Evolutionary conservation across 139 green algal species (phyloP).

Genomic region (Gonium pectorale): DNA sequence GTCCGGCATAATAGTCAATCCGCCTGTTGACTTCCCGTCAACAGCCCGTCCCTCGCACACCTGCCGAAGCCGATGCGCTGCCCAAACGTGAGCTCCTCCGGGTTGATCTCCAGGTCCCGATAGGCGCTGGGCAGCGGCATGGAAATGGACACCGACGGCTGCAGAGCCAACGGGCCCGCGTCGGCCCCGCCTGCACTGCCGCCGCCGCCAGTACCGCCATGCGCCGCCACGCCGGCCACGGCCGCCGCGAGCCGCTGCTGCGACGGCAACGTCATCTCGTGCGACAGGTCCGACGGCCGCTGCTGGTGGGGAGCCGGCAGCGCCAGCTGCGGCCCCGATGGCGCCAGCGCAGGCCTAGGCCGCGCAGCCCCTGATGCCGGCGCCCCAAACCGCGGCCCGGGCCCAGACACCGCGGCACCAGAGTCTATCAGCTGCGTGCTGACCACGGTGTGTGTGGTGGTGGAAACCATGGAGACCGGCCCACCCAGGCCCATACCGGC

Average conservation of each 20-base stretch:
- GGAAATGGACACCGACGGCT: conserved; percentile 5
- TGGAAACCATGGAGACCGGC: background rate
- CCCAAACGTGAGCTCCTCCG: conserved; percentile 67
- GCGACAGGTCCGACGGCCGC: background rate
- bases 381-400: no score
- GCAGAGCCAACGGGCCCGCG: background rate
- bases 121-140: conserved; percentile 26
- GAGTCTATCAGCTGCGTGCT: background rate
- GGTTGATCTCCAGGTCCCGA: conserved; percentile 77
- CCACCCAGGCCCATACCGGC: background rate
- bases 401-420: background rate
- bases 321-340: background rate
- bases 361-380: no score
- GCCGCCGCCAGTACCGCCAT: background rate
- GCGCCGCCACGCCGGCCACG: no score
- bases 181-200: background rate
- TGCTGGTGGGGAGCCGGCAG: background rate
- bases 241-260: background rate
- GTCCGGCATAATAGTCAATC: no score
- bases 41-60: conserved; percentile 56
- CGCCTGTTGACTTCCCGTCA: no score
- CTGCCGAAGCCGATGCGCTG: conserved; percentile 87
- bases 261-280: conserved; percentile 28
- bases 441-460: no score
- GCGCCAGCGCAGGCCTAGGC: no score